Conservation (phyloP, 2,329 filamentous ascomycete species). For the Claviceps arundinis region DNA sequence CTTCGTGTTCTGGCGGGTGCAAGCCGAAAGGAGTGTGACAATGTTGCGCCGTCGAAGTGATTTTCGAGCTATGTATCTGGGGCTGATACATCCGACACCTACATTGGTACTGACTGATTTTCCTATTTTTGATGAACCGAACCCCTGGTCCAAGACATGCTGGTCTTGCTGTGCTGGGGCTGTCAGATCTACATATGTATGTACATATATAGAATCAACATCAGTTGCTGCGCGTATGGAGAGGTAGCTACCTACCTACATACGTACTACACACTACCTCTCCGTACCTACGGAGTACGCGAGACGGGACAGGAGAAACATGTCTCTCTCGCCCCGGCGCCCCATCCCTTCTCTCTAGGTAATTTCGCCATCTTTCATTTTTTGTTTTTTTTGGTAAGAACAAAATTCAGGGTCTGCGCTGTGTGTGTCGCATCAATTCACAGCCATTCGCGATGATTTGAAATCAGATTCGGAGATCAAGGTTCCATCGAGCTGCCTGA, state of each 20-base stretch:
- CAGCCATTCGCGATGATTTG: neutral
- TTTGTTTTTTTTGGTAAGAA: neutral
- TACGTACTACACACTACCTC: too few species aligned
- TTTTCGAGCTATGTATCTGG: neutral
- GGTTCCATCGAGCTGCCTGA: neutral
- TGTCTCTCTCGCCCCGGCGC: too few species aligned
- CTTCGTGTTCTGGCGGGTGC: neutral
- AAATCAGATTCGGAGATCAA: neutral
- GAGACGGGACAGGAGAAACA: too few species aligned
- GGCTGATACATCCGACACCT: neutral
- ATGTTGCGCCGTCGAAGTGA: neutral
- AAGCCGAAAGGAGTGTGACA: neutral
- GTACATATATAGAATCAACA: too few species aligned
- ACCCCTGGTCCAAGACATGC: too few species aligned
- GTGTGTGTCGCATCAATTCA: too few species aligned
- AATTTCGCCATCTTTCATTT: neutral
- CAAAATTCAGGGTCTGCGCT: too few species aligned
- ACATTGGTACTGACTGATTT: neutral
- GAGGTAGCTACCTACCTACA: too few species aligned
- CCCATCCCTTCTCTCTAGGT: too few species aligned
- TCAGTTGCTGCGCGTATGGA: too few species aligned
- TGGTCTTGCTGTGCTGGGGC: neutral
- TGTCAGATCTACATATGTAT: neutral
- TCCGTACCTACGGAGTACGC: too few species aligned
- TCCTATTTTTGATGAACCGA: too few species aligned